Base-by-base conservation (phyloP, 805 yeast genomes). In the Blastobotrys parvus region DNA sequence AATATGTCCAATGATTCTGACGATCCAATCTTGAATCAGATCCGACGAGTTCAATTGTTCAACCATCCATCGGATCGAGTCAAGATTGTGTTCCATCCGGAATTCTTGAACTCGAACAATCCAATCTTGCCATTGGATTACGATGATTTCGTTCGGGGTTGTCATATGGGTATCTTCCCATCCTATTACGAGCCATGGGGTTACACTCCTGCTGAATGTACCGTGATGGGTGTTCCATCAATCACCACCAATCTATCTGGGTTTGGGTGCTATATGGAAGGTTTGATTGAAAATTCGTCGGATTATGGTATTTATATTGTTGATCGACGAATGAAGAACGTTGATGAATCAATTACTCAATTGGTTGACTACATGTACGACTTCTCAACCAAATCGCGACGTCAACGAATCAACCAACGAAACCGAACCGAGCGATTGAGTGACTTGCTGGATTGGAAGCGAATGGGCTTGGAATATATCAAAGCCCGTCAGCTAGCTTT, bases 101-200 rank as follows among this genome's bases (percentile, higher is more conserved):
- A 92, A 65, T 90, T 90, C 61, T 75, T 90, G 55, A 90, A 86
- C 68, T 84, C 95, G 27, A 88, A 87, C 62, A 90, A 90, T 67
- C 97, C 98, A 41, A 83, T 90, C 45, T 72, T 90, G 59, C 82
- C 95, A 16, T 69, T 90, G 45, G 98, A 90, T 64, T 90, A 90
- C 63, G 98, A 90, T 62, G 98, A 90, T 63, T 90, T 90, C 63
- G 98, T 90, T 38, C 77, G 98, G 54, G 98, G 98, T 48, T 89
- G 97, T 62, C 97, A 90, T 65, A 69, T 92, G 63, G 98, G 98
- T 62, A 95, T 90, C 41, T 90, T 90, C 80, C 98, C 98, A 39
- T 87, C 96, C 0, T 90, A 90, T 67, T 90, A 90, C 61, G 98
- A 90, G 67, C 98, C 98, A 3, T 90, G 98, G 98, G 98, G 98